Evolutionary conservation across 306 rosid species (phyloP).

Genomic region (Quercus bicolor): DNA sequence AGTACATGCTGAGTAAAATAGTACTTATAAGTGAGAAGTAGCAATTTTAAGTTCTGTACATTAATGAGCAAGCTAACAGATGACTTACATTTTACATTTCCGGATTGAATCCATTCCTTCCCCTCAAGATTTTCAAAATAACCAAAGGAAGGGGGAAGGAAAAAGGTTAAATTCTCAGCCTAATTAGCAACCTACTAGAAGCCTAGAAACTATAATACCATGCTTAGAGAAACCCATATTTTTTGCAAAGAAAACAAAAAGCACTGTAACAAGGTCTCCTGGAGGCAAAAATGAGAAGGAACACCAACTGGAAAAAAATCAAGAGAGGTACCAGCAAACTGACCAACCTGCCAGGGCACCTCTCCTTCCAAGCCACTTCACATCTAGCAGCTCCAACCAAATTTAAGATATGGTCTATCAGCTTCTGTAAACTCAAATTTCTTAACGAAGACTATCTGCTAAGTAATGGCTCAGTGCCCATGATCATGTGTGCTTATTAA

Average conservation of each 20-base stretch:
- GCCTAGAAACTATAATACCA: constrained; percentile 10
- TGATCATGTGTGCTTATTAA: constrained; percentile 17
- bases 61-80: constrained; percentile 18
- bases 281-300: constrained; percentile 14
- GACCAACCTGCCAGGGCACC: constrained; percentile 21
- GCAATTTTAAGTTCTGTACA: constrained; percentile 30
- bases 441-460: constrained; percentile 34
- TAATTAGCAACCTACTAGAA: constrained; percentile 4
- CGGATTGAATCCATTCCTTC: not conserved
- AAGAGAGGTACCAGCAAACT: constrained; percentile 2
- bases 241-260: not conserved
- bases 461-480: constrained; percentile 16
- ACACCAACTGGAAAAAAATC: not conserved
- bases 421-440: constrained; percentile 30
- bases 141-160: not conserved
- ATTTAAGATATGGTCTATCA: constrained; percentile 19
- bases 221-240: not conserved
- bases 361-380: constrained; percentile 15
- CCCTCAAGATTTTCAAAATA: not conserved
- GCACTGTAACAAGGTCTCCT: not conserved
- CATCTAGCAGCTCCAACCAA: constrained; percentile 30
- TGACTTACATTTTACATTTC: constrained; percentile 1
- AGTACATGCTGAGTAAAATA: constrained; percentile 1
- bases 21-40: not conserved
- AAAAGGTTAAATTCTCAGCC: constrained; percentile 7